Base-by-base conservation (phyloP, 2,329 filamentous ascomycete genomes). In the Neofusicoccum ribis region DNA sequence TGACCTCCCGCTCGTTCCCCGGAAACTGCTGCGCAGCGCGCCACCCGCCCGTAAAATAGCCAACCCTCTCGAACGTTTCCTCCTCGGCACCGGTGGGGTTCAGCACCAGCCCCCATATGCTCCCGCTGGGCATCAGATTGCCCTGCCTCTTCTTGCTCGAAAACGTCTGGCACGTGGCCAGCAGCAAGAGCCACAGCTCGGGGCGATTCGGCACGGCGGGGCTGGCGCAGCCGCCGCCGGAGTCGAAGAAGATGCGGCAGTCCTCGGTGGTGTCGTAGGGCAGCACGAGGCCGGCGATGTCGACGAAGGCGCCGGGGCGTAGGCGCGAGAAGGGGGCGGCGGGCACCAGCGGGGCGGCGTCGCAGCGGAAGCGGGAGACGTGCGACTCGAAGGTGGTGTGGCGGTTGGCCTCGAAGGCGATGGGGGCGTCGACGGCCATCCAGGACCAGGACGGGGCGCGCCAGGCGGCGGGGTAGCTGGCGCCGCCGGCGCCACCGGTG, bases 351-450 rank as follows among this genome's bases (percentile, higher is more conserved):
- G 63, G 63, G 4, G 31, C 14, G 15, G 17, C 63, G 11, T 41
- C 51, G 49, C 27, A 49, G 43, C 31, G 23, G 49, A 65, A 46
- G 20, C 27, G 41, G 6, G 15, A 17, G 34, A 59, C 39, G 20
- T 37, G 37, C 46, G 63, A 47, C 34, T 65, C 63, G 51, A 64
- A 65, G n/a, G 34, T 43, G 5, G 37, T 56, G 51, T 56, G 56
- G 31, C 43, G 39, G 54, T 49, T 56, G 14, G 52, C 43, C 47
- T 65, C 50, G 34, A 58, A 65, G 36, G 51, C 31, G 51, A 65
- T 20, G 17, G 63, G 39, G 1, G 58, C 56, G 36, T 66, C 47
- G 27, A 66, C 12, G n/a, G 31, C 54, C 46, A 56, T 54, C 64
- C 56, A 66, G 6, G 64, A 58, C 54, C 54, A 58, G 3, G 23